Evolutionary conservation across 129 eudicot species (phyloP), one percentile per base, ranked within the genome.

Genomic region (Glebionis coronaria): DNA sequence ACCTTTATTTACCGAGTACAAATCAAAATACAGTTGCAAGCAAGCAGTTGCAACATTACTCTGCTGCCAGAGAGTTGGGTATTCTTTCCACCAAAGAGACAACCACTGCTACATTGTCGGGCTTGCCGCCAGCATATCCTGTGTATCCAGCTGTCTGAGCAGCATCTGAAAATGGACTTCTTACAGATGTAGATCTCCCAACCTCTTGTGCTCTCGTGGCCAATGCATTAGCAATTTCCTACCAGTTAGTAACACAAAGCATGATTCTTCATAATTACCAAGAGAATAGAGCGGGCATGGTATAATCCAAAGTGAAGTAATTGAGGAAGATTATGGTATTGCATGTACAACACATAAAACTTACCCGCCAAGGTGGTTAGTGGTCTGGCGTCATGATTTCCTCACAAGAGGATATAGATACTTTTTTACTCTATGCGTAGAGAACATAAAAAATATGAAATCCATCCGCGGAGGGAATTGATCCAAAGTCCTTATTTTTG

Each of bases 121-220:
- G 96, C 86, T 88, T 92, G 60, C 98, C 98, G 1, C 98, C 98
- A 15, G 71, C 75, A 67, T 67, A 82, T 49, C 87, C 86, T 20
- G 65, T 16, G 73, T 81, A 86, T 70, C 98, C 98, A 46, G 91
- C 91, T 57, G 96, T 95, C 63, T 83, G 82, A 38, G 95, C 96
- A 63, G 85, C 84, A 71, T 92, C 98, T 18, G 89, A 87, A 79
- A 88, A 92, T 11, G 98, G 98, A 73, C 87, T 88, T 67, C 95
- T 82, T 45, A 62, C 79, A 47, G 56, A 69, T 21, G 70, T 61
- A 44, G 98, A 92, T 55, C 42, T 66, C 62, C 98, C 91, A 35
- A 80, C 88, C 58, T 88, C 95, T 74, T 84, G 96, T 42, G 95
- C 96, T 71, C 76, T 84, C 61, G 51, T 80, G 6, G 91, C 96